Evolutionary conservation across 192 early-diverging fungal species (phyloP).

Genomic region (Coemansia sp.): DNA sequence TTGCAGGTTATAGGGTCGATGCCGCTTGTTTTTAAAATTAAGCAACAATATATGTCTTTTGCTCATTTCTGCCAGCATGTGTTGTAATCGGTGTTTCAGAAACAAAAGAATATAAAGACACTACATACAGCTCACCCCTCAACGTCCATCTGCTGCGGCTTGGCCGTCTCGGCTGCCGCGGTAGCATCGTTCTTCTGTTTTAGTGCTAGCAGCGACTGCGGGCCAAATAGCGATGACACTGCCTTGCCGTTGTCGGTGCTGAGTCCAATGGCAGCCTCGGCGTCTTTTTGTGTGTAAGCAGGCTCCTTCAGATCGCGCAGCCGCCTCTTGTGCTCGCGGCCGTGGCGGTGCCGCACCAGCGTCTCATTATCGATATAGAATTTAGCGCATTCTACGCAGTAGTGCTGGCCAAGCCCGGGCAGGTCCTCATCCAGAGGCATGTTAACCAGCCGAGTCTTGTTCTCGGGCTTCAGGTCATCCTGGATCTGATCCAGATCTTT

Average conservation of each 20-base stretch:
- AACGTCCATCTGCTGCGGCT: slow-evolving; percentile 20
- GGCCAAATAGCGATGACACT: slow-evolving; percentile 15
- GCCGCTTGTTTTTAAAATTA: slow-evolving; percentile 7
- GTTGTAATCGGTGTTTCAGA: background rate
- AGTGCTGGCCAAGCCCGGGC: slow-evolving; percentile 88
- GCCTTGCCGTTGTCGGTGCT: slow-evolving; percentile 58
- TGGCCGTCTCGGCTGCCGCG: slow-evolving; percentile 1
- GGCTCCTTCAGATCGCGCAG: slow-evolving; percentile 78
- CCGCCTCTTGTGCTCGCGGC: slow-evolving; percentile 85
- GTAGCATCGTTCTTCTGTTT: slow-evolving; percentile 31
- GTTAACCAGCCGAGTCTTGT: slow-evolving; percentile 61
- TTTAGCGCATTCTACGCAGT: slow-evolving; percentile 80
- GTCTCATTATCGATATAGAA: slow-evolving; percentile 70
- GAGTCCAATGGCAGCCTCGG: slow-evolving; percentile 67
- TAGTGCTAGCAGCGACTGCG: slow-evolving; percentile 38
- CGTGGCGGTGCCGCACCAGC: slow-evolving; percentile 65
- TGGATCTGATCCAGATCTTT: slow-evolving; percentile 97
- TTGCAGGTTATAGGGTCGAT: slow-evolving; percentile 1
- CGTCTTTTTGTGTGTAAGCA: slow-evolving; percentile 88
- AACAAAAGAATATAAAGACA: background rate
- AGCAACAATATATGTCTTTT: slow-evolving; percentile 1
- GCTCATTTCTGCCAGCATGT: background rate
- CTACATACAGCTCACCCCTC: slow-evolving; percentile 8
- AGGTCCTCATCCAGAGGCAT: slow-evolving; percentile 75
- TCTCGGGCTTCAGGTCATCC: slow-evolving; percentile 78